phyloP scores from a whole-genome alignment of 768 basidiomycete species.

The Hebeloma cylindrosporum region DNA sequence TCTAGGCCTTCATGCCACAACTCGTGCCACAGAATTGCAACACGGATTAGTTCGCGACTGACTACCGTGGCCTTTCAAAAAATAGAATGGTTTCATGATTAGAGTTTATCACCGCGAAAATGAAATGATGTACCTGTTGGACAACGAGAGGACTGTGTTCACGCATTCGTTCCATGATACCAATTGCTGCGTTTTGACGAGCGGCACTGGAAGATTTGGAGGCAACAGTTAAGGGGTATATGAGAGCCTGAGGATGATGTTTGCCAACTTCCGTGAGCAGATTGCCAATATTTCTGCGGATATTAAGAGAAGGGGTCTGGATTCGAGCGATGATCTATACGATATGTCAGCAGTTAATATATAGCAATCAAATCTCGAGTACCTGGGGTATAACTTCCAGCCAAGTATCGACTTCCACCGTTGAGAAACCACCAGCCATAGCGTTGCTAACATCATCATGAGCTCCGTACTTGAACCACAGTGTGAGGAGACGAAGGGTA shows the following conservation, averaged over 20 bases:
- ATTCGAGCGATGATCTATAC: slow-evolving; percentile 94
- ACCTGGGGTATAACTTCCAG: slow-evolving; percentile 98
- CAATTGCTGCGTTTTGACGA: slow-evolving; percentile 78
- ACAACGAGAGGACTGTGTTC: slow-evolving; percentile 90
- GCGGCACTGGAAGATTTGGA: slow-evolving; percentile 89
- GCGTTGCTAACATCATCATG: slow-evolving; percentile 88
- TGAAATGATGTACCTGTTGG: slow-evolving; percentile 58
- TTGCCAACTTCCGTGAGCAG: slow-evolving; percentile 91
- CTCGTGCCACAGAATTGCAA: slow-evolving; percentile 98
- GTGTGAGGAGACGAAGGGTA: slow-evolving; percentile 84
- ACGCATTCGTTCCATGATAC: slow-evolving; percentile 90
- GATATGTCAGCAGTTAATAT: too few relatives aligned
- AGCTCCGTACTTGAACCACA: slow-evolving; percentile 98
- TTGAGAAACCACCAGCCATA: slow-evolving; percentile 82
- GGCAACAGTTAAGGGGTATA: slow-evolving; percentile 94
- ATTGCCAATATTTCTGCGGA: slow-evolving; percentile 85
- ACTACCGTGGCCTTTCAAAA: slow-evolving; percentile 73
- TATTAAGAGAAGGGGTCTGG: slow-evolving; percentile 87
- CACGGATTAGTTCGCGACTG: slow-evolving; percentile 92
- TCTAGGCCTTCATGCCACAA: slow-evolving; percentile 98
- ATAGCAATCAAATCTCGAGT: too few relatives aligned
- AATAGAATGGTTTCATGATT: not conserved
- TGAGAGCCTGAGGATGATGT: slow-evolving; percentile 95
- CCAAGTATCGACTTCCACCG: slow-evolving; percentile 97
- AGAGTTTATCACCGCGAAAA: not conserved